Percentiles rank a stretch among this genome's conserved stretches.
Conservation (phyloP, 352 stramenopile species). For the Pythium periplocum region DNA sequence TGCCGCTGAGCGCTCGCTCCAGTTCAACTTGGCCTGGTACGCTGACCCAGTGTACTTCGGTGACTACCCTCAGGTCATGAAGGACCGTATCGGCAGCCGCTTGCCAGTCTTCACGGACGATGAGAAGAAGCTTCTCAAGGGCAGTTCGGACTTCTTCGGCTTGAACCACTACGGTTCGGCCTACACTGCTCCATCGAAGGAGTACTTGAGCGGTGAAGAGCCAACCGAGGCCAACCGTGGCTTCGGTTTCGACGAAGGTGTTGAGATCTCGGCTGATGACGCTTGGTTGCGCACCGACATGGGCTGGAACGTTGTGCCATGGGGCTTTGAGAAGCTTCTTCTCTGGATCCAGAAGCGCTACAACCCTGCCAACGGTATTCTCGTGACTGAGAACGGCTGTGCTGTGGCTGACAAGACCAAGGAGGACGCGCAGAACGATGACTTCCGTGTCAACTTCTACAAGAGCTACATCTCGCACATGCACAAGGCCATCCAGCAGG, state of each 20-base stretch:
- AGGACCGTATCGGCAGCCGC: conserved; percentile 64
- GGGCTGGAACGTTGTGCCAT: conserved; percentile 69
- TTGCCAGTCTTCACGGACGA: conserved; percentile 87
- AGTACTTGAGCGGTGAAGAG: conserved; percentile 31
- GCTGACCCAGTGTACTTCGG: conserved; percentile 89
- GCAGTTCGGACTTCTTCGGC: conserved; percentile 91
- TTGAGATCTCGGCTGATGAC: conserved; percentile 34
- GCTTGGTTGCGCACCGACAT: conserved; percentile 75
- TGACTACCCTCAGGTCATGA: conserved; percentile 93
- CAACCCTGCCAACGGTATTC: conserved; percentile 59
- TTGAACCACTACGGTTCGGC: conserved; percentile 92
- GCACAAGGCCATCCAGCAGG: conserved; percentile 40
- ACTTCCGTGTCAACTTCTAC: conserved; percentile 77
- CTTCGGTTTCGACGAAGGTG: conserved; percentile 37
- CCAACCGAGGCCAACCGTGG: conserved; percentile 21
- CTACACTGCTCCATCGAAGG: conserved; percentile 36
- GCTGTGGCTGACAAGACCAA: conserved; percentile 60
- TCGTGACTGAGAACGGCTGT: conserved; percentile 92
- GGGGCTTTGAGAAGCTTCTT: conserved; percentile 87
- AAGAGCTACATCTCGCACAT: conserved; percentile 79
- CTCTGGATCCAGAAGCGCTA: conserved; percentile 88
- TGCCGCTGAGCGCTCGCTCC: conserved; percentile 73
- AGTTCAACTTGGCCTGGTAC: conserved; percentile 91
- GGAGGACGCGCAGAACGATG: conserved; percentile 66
- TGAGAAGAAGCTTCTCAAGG: conserved; percentile 73